These are phyloP conservation scores for Acanthochlamys bracteata DNA, from an alignment of 106 monocot genomes.

Conservation along the genomic window DNA sequence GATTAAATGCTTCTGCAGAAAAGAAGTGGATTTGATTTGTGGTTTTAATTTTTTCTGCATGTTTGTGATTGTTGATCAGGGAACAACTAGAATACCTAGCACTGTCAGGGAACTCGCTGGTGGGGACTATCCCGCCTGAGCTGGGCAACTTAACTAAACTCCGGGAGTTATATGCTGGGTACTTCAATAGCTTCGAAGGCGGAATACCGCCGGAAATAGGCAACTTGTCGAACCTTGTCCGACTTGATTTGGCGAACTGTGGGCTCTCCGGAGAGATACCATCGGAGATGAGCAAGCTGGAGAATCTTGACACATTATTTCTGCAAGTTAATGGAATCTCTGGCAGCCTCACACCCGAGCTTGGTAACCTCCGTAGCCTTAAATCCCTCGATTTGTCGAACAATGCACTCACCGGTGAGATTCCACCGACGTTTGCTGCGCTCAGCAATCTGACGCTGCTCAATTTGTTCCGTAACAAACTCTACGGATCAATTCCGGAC, in stretches of 20 bases:
- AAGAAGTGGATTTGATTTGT: too few relatives aligned
- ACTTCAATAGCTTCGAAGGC: slow-evolving; percentile 65
- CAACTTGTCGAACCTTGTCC: slow-evolving; percentile 42
- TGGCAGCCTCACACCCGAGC: slow-evolving; percentile 45
- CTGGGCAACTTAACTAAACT: slow-evolving; percentile 47
- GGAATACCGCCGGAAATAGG: slow-evolving; percentile 70
- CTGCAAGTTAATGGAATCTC: slow-evolving; percentile 65
- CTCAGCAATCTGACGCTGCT: slow-evolving; percentile 47
- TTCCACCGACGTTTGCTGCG: slow-evolving; percentile 30
- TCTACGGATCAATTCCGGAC: slow-evolving; percentile 41
- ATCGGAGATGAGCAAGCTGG: slow-evolving; percentile 40
- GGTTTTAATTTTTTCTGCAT: too few relatives aligned
- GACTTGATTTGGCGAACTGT: slow-evolving; percentile 76
- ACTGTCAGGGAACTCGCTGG: slow-evolving; percentile 79
- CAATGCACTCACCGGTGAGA: slow-evolving; percentile 58
- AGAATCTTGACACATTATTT: slow-evolving; percentile 77
- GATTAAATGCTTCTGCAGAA: too few relatives aligned
- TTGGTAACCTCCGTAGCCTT: slow-evolving; percentile 42
- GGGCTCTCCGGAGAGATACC: slow-evolving; percentile 69
- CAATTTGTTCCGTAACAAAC: slow-evolving; percentile 51
- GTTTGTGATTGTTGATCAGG: neutral
- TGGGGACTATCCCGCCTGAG: slow-evolving; percentile 54
- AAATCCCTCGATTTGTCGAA: slow-evolving; percentile 78
- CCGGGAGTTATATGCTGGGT: slow-evolving; percentile 66
- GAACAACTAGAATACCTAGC: slow-evolving; percentile 54